Conservation (phyloP, 352 stramenopile species). For the Phytophthora cryptogea region DNA sequence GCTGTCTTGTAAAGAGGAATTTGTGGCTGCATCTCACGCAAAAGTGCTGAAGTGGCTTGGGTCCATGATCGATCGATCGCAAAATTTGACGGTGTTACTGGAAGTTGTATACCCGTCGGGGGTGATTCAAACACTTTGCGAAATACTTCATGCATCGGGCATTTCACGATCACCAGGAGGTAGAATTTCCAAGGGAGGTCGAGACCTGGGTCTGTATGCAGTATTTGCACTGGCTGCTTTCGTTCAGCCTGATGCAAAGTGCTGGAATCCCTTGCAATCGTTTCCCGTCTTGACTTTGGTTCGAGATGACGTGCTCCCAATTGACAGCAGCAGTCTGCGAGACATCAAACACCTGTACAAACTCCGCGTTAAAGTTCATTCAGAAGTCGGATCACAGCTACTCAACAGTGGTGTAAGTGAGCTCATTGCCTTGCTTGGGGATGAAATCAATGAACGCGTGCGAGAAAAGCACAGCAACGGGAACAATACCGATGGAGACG, state of each 20-base stretch:
- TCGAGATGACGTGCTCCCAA: conserved; percentile 11
- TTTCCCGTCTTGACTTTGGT: conserved; percentile 66
- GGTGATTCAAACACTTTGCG: conserved; percentile 66
- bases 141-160: conserved; percentile 53
- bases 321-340: conserved; percentile 15
- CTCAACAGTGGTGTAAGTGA: conserved; percentile 51
- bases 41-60: conserved; percentile 83
- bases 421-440: conserved; percentile 51
- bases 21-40: conserved; percentile 41
- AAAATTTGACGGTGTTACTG: conserved; percentile 54
- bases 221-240: conserved; percentile 73
- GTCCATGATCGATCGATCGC: conserved; percentile 69
- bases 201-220: conserved; percentile 56
- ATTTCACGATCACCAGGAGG: conserved; percentile 53
- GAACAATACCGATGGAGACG: conserved; percentile 36
- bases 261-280: conserved; percentile 51
- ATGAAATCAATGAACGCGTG: conserved; percentile 49
- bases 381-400: conserved; percentile 65
- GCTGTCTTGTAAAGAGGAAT: conserved; percentile 38
- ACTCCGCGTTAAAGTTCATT: conserved; percentile 73
- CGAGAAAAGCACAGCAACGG: conserved; percentile 17
- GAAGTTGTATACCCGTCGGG: conserved; percentile 62
- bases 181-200: conserved; percentile 45
- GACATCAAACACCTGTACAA: conserved; percentile 61
- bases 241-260: conserved; percentile 68